Conservation (phyloP, 2,329 filamentous ascomycete species). For the Helotiales sp. region DNA sequence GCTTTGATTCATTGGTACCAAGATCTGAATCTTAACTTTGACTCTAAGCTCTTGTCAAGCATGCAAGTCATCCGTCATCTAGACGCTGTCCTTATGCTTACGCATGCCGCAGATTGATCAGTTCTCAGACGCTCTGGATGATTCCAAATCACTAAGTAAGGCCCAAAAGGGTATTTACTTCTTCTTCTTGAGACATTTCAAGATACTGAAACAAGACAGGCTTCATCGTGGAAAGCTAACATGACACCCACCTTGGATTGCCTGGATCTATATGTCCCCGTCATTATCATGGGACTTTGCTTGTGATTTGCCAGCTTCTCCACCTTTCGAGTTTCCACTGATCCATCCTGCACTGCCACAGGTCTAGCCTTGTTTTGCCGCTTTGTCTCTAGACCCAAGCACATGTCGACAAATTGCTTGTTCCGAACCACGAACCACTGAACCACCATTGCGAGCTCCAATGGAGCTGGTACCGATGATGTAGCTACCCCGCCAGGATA, state of each 20-base stretch:
- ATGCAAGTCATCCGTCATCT: slow-evolving; percentile 8
- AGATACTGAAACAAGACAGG: not conserved
- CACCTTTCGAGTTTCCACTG: not conserved
- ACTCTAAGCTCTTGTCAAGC: not conserved
- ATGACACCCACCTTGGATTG: too few relatives aligned
- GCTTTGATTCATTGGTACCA: not conserved
- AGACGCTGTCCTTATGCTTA: not conserved
- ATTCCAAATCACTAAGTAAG: not conserved
- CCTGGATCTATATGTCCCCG: too few relatives aligned
- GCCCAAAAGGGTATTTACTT: too few relatives aligned
- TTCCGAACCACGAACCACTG: too few relatives aligned
- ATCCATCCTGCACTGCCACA: not conserved
- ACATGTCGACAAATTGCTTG: slow-evolving; percentile 2
- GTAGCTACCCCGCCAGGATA: slow-evolving; percentile 6
- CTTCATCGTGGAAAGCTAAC: too few relatives aligned
- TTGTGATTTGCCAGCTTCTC: not conserved
- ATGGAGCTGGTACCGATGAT: slow-evolving; percentile 33
- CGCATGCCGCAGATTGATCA: not conserved
- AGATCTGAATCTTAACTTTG: not conserved
- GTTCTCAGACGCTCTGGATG: not conserved
- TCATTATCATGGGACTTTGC: not conserved
- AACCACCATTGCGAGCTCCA: not conserved
- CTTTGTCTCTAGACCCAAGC: not conserved
- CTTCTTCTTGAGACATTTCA: too few relatives aligned
- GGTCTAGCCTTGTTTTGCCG: not conserved